These are phyloP conservation scores for Rhizopogon rudus DNA, from an alignment of 768 basidiomycete genomes.

Conservation along the genomic window DNA sequence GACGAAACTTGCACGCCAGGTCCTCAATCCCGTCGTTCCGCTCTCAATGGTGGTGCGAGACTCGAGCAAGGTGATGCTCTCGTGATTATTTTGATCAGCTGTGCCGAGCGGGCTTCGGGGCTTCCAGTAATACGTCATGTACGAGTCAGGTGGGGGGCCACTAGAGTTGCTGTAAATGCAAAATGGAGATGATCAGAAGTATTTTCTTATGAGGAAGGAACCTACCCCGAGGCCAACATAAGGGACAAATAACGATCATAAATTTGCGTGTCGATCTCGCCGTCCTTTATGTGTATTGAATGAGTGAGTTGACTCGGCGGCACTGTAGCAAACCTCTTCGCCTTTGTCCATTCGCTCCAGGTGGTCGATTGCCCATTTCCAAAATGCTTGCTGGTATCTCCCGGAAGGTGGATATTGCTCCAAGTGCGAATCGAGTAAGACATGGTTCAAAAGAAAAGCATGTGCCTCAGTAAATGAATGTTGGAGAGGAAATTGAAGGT, in stretches of 20 bases:
- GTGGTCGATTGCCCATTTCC: slow-evolving; percentile 63
- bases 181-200: background rate
- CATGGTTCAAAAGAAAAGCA: slow-evolving; percentile 44
- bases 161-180: slow-evolving; percentile 15
- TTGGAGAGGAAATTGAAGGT: slow-evolving; percentile 36
- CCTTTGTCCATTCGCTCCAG: slow-evolving; percentile 40
- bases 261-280: slow-evolving; percentile 61
- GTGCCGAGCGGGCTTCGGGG: background rate
- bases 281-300: slow-evolving; percentile 32
- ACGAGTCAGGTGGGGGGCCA: slow-evolving; percentile 38
- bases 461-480: slow-evolving; percentile 40
- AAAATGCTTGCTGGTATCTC: slow-evolving; percentile 61
- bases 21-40: slow-evolving; percentile 77
- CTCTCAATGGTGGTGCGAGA: slow-evolving; percentile 68
- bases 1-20: slow-evolving; percentile 71
- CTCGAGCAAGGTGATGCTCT: slow-evolving; percentile 59
- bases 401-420: slow-evolving; percentile 54
- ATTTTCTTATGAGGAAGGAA: background rate
- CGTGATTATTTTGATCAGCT: slow-evolving; percentile 18
- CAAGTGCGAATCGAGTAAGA: slow-evolving; percentile 53
- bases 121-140: slow-evolving; percentile 63
- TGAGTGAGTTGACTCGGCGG: too few relatives aligned
- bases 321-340: slow-evolving; percentile 37
- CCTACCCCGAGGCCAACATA: slow-evolving; percentile 27
- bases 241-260: slow-evolving; percentile 59